phyloP scores from a whole-genome alignment of 495 filamentous ascomycete genomes.

The Cercophora newfieldiana region DNA sequence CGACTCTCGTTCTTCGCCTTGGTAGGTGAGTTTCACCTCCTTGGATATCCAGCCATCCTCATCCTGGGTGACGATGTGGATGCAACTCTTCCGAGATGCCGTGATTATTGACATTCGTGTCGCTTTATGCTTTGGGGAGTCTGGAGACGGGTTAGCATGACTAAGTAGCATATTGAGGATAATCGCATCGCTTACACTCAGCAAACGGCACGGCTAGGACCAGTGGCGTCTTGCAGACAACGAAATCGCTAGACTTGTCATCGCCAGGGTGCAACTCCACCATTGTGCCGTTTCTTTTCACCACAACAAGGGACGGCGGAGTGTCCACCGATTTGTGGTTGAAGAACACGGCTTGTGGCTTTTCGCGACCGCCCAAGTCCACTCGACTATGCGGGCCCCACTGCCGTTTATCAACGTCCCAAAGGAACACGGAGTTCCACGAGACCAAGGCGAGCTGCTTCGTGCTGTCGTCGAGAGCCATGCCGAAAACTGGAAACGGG shows the following conservation, averaged over 20 bases:
- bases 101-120: conserved; percentile 38
- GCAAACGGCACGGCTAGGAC: conserved; percentile 44
- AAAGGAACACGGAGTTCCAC: conserved; percentile 54
- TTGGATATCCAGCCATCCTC: conserved; percentile 38
- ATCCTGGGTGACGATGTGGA: conserved; percentile 46
- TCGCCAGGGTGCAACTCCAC: conserved; percentile 47
- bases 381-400: conserved; percentile 51
- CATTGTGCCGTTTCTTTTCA: conserved; percentile 59
- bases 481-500: conserved; percentile 58
- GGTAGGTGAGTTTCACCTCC: conserved; percentile 35
- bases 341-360: conserved; percentile 61
- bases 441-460: conserved; percentile 66
- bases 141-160: conserved; percentile 7
- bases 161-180: not conserved
- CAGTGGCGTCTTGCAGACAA: conserved; percentile 47
- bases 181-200: conserved; percentile 38
- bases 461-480: conserved; percentile 59
- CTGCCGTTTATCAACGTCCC: conserved; percentile 53
- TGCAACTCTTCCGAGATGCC: conserved; percentile 42
- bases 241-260: conserved; percentile 34
- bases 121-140: conserved; percentile 7
- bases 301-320: conserved; percentile 50
- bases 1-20: conserved; percentile 17
- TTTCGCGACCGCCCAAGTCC: conserved; percentile 52
- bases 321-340: conserved; percentile 32